A percentile compares a stretch with the other conserved stretches of the same genome.
Conservation (phyloP, 345 rosid genomes). For the Syzygium jambos region DNA sequence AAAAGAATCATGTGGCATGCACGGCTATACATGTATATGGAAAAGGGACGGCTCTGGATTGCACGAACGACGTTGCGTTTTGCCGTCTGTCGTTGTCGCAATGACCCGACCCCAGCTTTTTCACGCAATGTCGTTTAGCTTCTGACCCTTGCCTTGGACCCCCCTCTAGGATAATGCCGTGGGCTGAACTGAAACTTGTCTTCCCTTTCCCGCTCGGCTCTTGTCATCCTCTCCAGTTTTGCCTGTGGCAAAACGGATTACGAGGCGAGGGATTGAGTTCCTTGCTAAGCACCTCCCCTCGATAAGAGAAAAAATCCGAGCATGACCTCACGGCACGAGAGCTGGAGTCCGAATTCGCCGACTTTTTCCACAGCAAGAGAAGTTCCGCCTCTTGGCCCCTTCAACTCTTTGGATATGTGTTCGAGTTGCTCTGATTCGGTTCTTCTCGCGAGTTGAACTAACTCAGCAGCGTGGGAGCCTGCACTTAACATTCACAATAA, state of each 20-base stretch:
- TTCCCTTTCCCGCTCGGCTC: neutral
- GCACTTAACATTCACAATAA: neutral
- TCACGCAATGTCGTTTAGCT: neutral
- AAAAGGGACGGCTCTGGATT: neutral
- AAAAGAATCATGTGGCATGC: neutral
- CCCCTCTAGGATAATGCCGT: neutral
- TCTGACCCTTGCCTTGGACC: neutral
- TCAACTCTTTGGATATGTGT: neutral
- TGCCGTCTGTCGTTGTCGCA: neutral
- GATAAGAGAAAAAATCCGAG: neutral
- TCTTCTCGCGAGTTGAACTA: neutral
- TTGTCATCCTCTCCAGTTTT: neutral
- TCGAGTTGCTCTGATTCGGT: neutral
- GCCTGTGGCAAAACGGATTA: neutral
- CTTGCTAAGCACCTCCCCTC: neutral
- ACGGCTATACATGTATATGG: neutral
- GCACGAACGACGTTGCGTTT: too few relatives aligned
- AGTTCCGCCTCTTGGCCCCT: neutral
- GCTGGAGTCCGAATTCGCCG: rapidly evolving
- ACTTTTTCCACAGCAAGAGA: neutral
- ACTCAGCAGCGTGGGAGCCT: neutral
- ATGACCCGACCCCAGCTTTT: neutral
- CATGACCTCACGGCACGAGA: neutral
- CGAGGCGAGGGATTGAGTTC: neutral
- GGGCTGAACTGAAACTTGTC: neutral